Evolutionary conservation across 2,329 filamentous ascomycete species (phyloP).

Genomic region (Epichloe gansuensis): DNA sequence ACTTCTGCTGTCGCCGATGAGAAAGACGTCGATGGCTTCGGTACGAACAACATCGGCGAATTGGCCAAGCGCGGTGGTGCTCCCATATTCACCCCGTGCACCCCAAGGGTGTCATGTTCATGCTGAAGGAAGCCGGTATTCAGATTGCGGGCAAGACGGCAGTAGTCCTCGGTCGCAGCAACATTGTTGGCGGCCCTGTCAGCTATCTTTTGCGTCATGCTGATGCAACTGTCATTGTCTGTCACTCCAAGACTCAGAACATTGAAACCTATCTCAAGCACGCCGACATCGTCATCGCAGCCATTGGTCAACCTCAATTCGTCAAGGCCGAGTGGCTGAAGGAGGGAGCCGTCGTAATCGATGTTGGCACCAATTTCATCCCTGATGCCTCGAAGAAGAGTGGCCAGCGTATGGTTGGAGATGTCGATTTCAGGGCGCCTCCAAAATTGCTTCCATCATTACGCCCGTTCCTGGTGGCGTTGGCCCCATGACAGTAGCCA

Average conservation of each 20-base stretch:
- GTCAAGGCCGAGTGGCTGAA: constrained; percentile 96
- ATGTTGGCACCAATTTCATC: constrained; percentile 95
- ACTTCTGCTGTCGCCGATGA: constrained; percentile 85
- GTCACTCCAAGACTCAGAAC: constrained; percentile 76
- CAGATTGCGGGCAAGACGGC: constrained; percentile 82
- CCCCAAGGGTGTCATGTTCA: constrained; percentile 90
- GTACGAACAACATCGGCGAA: constrained; percentile 87
- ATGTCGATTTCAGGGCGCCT: constrained; percentile 86
- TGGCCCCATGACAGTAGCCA: constrained; percentile 97
- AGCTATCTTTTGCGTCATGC: constrained; percentile 93
- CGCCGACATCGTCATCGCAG: constrained; percentile 83
- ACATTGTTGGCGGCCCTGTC: constrained; percentile 94
- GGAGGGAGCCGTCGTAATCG: constrained; percentile 87
- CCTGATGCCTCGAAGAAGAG: constrained; percentile 83
- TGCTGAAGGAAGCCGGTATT: constrained; percentile 74
- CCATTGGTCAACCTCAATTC: constrained; percentile 77
- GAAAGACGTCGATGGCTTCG: constrained; percentile 98
- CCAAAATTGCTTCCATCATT: constrained; percentile 78
- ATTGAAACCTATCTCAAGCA: constrained; percentile 63
- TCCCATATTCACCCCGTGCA: constrained; percentile 87
- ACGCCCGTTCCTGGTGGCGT: constrained; percentile 95
- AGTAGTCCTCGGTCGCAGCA: constrained; percentile 86
- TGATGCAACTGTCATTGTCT: constrained; percentile 91
- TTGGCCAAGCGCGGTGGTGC: constrained; percentile 87
- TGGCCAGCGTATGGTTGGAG: constrained; percentile 81